Evolutionary conservation across 768 basidiomycete species (phyloP), one percentile per base, ranked within the genome.

Genomic region (Dentipellis sp.): DNA sequence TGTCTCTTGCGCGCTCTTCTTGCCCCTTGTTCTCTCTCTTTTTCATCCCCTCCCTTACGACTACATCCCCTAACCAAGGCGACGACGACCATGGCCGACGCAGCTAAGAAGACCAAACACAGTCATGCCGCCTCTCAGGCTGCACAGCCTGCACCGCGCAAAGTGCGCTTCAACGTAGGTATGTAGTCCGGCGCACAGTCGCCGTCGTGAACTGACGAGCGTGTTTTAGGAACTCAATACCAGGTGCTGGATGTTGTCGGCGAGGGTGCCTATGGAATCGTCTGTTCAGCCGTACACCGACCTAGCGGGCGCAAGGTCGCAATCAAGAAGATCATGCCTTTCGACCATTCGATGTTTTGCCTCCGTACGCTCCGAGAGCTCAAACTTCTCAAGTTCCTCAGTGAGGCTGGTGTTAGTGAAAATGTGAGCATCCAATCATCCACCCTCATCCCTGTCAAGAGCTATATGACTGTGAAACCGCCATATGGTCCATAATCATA

Each of bases 321-420:
- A 35, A 97, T 97, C 69, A 97, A 97, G 72, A 88, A 90, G 62
- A 97, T 98, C 68, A 84, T 88, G 0, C 94, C 94, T 0, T 97
- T 97, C 63, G 92, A 94, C 69, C 93, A 95, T 67, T 84, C 88
- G 39, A 91, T 93, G 91, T 94, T 94, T 70, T 90, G 87, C 67
- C 78, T 94, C 4, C 75, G 83, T 10, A 73, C 71, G 19, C 71
- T 83, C 50, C 70, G 82, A 39, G 82, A 84, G 63, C 72, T 84
- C 67, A 84, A 84, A 67, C 73, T 83, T 17, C 69, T 75, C 70
- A 91, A 91, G 64, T 91, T 91, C 71, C 70, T 93, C 59, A 88
- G 84, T 65, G 89, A 92, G 73, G 85, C 88, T 0, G 88, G 91
- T 39, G 90, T 92, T 65, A 88, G 87, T 75, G 89, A 92, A 74